phyloP scores from a whole-genome alignment of 352 stramenopile species.

The Thraustochytrium striatum region DNA sequence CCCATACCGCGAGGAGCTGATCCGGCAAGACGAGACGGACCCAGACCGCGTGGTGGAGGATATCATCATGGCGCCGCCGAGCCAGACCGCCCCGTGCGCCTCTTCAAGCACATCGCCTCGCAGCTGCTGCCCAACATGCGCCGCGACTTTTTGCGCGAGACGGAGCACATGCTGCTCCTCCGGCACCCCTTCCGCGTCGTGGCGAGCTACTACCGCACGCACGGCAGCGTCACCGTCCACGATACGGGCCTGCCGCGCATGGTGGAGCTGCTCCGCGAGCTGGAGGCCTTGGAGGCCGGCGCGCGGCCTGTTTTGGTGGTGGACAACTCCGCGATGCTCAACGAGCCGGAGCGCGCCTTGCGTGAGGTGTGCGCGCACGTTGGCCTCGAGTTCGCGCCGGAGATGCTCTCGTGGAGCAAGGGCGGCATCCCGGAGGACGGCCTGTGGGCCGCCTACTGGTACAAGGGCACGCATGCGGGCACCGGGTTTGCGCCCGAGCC shows the following conservation, averaged over 20 bases:
- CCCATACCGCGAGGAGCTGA: neutral
- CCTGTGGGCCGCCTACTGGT: neutral
- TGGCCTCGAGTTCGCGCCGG: constrained; percentile 9
- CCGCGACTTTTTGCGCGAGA: neutral
- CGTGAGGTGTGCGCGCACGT: neutral
- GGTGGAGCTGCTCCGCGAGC: neutral
- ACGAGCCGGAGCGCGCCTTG: neutral
- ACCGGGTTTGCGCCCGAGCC: neutral
- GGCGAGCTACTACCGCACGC: neutral
- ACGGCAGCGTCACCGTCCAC: neutral
- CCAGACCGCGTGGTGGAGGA: neutral
- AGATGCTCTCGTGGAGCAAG: neutral
- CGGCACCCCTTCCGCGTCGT: neutral
- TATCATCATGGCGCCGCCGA: neutral
- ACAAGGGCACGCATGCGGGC: neutral
- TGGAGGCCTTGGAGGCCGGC: neutral
- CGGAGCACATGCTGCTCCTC: neutral
- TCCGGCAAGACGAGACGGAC: neutral
- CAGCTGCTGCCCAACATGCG: neutral
- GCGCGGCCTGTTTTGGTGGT: neutral
- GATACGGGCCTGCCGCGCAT: neutral
- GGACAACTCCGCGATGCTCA: neutral
- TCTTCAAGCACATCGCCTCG: neutral
- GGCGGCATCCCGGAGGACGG: neutral
- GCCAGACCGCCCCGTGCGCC: neutral